A percentile compares a stretch with the other conserved stretches of the same genome.
phyloP scores from a whole-genome alignment of 2,329 filamentous ascomycete species.

The Pseudogymnoascus sp. region DNA sequence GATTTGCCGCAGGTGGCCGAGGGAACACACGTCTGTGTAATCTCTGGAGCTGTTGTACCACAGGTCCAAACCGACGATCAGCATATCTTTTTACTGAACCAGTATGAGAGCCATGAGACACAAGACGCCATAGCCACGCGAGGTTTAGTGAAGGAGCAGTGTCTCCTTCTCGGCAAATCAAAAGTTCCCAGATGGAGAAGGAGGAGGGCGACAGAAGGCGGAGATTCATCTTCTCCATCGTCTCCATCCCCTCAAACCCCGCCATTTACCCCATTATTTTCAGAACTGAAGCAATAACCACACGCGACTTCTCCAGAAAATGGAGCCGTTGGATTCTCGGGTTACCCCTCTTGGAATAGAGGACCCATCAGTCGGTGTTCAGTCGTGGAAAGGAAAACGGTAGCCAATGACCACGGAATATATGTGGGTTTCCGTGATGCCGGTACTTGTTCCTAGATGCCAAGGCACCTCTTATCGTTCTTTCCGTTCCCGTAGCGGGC shows the following conservation, averaged over 20 bases:
- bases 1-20: not conserved
- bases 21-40: not conserved
- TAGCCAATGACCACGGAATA: not conserved
- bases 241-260: not conserved
- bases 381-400: not conserved
- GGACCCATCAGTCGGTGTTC: not conserved
- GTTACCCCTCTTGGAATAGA: not conserved
- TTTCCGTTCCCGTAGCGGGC: not conserved
- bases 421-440: not conserved
- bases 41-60: not conserved
- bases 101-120: not conserved
- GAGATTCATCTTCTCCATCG: not conserved
- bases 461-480: not conserved
- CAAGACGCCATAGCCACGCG: not conserved
- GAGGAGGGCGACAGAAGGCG: not conserved
- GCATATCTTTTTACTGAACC: not conserved
- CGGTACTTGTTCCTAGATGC: slow-evolving; percentile 1
- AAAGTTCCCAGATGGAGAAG: not conserved
- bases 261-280: not conserved
- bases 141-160: not conserved
- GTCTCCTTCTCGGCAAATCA: not conserved
- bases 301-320: not conserved
- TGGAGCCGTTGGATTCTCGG: not conserved
- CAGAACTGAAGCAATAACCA: not conserved
- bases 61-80: not conserved